These are phyloP conservation scores for Aspergillus sp. DNA, from an alignment of 2,329 filamentous ascomycete species.

Conservation along the genomic window DNA sequence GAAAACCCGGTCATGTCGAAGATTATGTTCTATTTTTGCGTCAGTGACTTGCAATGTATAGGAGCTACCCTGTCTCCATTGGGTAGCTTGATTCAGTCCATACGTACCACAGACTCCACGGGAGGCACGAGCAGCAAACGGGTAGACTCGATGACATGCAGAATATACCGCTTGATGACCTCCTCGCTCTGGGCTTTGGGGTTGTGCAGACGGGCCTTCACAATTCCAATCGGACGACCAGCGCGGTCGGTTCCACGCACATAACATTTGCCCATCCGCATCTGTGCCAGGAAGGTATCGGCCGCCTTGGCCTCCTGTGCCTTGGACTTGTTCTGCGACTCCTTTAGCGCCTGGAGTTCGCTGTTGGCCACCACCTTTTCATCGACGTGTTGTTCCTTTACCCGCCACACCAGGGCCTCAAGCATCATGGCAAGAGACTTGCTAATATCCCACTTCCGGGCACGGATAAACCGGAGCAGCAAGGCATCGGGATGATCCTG, in stretches of 20 bases:
- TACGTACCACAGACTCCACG: conserved; percentile 77
- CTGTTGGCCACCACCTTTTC: conserved; percentile 75
- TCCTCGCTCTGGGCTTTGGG: conserved; percentile 81
- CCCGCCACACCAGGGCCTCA: conserved; percentile 84
- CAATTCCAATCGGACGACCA: conserved; percentile 78
- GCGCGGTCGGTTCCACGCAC: conserved; percentile 79
- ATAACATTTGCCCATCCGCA: conserved; percentile 87
- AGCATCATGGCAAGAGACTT: conserved; percentile 89
- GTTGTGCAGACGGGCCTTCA: conserved; percentile 75
- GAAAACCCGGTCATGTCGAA: conserved; percentile 96
- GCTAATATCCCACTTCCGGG: conserved; percentile 88
- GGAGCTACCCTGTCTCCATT: too few relatives aligned
- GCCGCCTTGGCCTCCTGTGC: conserved; percentile 61
- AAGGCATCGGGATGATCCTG: conserved; percentile 87
- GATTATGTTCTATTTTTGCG: conserved; percentile 65
- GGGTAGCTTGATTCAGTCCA: too few relatives aligned
- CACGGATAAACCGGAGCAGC: conserved; percentile 74
- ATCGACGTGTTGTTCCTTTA: conserved; percentile 78
- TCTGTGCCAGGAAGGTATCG: conserved; percentile 74
- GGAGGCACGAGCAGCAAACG: conserved; percentile 73
- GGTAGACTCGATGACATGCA: conserved; percentile 91
- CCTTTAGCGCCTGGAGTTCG: conserved; percentile 62
- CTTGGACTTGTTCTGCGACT: conserved; percentile 54
- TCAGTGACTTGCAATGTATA: too few relatives aligned
- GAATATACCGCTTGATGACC: conserved; percentile 80